Percentiles rank a stretch among this genome's conserved stretches.
These are phyloP conservation scores for Sporothrix luriei DNA, from an alignment of 2,329 filamentous ascomycete species.

Conservation along the genomic window DNA sequence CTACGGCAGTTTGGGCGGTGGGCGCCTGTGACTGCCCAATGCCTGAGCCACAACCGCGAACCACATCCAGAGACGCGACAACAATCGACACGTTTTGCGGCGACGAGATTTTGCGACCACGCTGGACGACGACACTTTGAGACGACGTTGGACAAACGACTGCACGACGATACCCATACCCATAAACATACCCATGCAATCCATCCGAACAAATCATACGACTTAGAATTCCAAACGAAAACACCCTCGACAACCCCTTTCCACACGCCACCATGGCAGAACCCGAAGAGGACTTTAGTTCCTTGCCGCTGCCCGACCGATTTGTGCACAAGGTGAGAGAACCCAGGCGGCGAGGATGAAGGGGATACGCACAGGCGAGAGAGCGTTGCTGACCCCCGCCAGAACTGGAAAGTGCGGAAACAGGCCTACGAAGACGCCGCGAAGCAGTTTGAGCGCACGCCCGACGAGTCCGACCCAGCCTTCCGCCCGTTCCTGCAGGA, in stretches of 20 bases:
- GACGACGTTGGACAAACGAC: conserved; percentile 4
- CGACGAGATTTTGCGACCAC: background rate
- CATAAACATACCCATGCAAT: background rate
- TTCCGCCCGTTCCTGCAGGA: conserved; percentile 89
- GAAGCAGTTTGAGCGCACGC: conserved; percentile 80
- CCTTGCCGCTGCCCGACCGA: conserved; percentile 75
- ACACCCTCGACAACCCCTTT: background rate
- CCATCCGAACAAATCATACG: background rate
- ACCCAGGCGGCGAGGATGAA: no score
- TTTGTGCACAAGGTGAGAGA: conserved; percentile 74
- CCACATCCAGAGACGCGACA: conserved; percentile 20
- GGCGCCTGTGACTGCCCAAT: conserved; percentile 7
- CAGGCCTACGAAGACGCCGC: conserved; percentile 89
- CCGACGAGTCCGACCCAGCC: conserved; percentile 80
- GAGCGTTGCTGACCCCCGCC: conserved; percentile 27
- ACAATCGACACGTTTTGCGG: background rate
- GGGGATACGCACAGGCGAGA: background rate
- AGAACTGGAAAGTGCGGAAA: conserved; percentile 97
- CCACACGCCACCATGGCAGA: conserved; percentile 67
- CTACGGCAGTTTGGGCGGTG: background rate
- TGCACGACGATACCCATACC: conserved; percentile 12
- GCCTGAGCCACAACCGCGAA: background rate
- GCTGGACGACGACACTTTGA: background rate
- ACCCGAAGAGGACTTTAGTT: conserved; percentile 78
- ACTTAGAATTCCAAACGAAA: background rate